A percentile compares a stretch with the other conserved stretches of the same genome.
Conservation (phyloP, 192 early-diverging fungal species). For the Diversispora epigaea region DNA sequence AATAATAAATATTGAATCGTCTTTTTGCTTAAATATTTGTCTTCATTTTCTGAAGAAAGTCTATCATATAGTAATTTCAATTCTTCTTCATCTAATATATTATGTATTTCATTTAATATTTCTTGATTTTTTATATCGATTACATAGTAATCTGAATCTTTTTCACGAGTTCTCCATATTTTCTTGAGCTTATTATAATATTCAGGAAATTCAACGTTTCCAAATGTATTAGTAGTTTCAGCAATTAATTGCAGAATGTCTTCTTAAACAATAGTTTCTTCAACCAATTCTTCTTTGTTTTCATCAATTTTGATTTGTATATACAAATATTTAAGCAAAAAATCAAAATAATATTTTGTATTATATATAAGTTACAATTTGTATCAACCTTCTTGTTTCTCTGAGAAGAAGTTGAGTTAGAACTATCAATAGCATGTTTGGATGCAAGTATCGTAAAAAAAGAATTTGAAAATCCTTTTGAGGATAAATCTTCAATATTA, state of each 20-base stretch:
- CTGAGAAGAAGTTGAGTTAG: too few species aligned
- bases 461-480: too few species aligned
- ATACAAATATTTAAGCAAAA: too few species aligned
- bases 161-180: conserved; percentile 1
- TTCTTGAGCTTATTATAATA: conserved; percentile 5
- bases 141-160: background rate
- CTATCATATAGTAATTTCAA: conserved; percentile 1
- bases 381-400: too few species aligned
- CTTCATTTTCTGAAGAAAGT: background rate
- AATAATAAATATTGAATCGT: background rate
- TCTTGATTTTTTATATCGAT: background rate
- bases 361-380: too few species aligned
- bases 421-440: too few species aligned
- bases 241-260: background rate
- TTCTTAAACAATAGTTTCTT: background rate
- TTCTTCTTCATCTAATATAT: background rate
- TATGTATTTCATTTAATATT: background rate
- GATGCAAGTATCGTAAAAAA: too few species aligned
- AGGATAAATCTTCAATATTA: too few species aligned
- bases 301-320: too few species aligned
- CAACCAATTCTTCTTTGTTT: too few species aligned
- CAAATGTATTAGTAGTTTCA: background rate
- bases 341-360: too few species aligned
- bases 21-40: conserved; percentile 3
- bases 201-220: background rate